phyloP scores from a whole-genome alignment of 768 basidiomycete species.

The Russula virescens region DNA sequence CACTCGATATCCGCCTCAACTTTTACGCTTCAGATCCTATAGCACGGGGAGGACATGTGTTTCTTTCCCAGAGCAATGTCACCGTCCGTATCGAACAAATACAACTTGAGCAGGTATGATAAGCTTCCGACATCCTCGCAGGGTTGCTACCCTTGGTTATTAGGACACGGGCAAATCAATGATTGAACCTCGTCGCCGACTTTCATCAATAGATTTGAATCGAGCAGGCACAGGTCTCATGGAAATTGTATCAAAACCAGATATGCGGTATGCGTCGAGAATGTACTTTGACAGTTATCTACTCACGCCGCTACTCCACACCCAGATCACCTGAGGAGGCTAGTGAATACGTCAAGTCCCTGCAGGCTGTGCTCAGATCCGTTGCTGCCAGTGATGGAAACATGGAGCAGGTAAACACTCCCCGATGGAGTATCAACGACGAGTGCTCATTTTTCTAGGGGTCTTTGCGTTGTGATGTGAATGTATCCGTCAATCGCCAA shows the following conservation, averaged over 20 bases:
- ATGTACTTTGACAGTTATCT: background rate
- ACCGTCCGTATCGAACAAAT: conserved; percentile 86
- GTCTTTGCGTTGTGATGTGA: conserved; percentile 91
- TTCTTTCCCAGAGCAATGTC: conserved; percentile 36
- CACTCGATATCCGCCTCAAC: conserved; percentile 4
- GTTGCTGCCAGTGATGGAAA: conserved; percentile 90
- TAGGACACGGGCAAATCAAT: conserved; percentile 92
- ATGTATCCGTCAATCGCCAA: conserved; percentile 78
- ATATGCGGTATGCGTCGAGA: conserved; percentile 49
- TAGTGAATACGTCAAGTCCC: conserved; percentile 72
- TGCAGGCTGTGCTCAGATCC: conserved; percentile 76
- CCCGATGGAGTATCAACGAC: background rate
- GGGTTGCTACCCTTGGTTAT: background rate
- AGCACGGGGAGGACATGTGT: conserved; percentile 59
- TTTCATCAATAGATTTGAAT: conserved; percentile 78
- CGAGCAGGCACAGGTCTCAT: conserved; percentile 84
- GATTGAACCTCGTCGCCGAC: conserved; percentile 43
- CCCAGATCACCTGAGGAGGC: conserved; percentile 80
- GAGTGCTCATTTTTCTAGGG: conserved; percentile 48
- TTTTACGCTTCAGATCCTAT: conserved; percentile 61
- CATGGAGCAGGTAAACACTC: conserved; percentile 78
- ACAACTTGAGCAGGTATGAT: conserved; percentile 84
- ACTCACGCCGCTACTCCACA: background rate
- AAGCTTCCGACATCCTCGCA: background rate
- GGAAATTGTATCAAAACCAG: conserved; percentile 95